Evolutionary conservation across 2,329 filamentous ascomycete species (phyloP).

Genomic region (Fusarium sp.): DNA sequence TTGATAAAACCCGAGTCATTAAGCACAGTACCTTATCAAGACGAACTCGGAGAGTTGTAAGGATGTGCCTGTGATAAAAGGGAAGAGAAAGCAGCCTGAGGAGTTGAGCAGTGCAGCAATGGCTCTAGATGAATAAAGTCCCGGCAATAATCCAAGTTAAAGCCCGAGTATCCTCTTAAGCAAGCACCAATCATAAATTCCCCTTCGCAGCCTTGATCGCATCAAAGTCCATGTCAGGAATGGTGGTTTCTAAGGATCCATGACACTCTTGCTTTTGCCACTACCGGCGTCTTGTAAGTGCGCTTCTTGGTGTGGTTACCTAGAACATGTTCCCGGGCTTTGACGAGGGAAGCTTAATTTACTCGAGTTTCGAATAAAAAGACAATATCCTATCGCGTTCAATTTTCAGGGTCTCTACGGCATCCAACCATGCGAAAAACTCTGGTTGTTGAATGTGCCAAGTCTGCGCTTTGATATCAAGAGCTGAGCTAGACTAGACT

Average conservation of each 20-base stretch:
- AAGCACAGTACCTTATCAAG: neutral
- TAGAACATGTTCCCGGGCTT: neutral
- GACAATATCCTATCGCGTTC: no score
- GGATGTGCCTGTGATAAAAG: slow-evolving; percentile 5
- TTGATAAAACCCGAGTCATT: neutral
- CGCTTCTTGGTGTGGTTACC: slow-evolving; percentile 14
- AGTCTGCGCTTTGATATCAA: neutral
- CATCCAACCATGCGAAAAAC: neutral
- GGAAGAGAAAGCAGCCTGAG: slow-evolving; percentile 6
- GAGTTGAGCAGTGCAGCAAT: slow-evolving; percentile 15
- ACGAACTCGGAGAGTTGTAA: neutral
- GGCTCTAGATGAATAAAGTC: slow-evolving; percentile 17
- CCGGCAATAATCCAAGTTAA: slow-evolving; percentile 4
- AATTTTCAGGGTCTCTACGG: neutral
- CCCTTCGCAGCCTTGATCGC: slow-evolving; percentile 7
- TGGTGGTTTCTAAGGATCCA: slow-evolving; percentile 22
- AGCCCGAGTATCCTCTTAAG: neutral
- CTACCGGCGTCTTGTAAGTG: slow-evolving; percentile 17
- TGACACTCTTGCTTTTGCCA: slow-evolving; percentile 35
- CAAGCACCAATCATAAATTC: slow-evolving; percentile 15
- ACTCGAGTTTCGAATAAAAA: no score
- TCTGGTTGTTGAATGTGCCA: neutral
- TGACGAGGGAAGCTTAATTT: neutral
- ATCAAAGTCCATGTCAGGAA: slow-evolving; percentile 13
- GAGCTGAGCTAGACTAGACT: slow-evolving; percentile 6